Evolutionary conservation across 2,329 filamentous ascomycete genomes (phyloP).

Genomic region (Coniella lustricola): DNA sequence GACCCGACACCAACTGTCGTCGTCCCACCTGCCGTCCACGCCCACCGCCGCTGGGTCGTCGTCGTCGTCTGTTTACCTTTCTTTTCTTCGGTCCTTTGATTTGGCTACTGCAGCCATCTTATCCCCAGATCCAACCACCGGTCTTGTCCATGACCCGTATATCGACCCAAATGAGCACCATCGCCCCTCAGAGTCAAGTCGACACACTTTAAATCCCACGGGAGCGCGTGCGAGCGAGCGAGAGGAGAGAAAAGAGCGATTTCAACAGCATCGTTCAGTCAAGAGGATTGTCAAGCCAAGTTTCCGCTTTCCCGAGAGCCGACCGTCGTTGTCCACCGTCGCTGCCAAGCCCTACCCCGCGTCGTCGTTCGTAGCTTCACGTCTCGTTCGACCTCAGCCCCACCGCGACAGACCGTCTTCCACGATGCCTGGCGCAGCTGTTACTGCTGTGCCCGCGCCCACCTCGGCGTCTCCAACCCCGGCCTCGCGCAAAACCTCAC

Average conservation of each 20-base stretch:
- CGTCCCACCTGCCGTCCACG: constrained; percentile 21
- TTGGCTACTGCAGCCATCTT: constrained; percentile 27
- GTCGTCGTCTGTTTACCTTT: constrained; percentile 10
- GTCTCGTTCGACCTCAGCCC: constrained; percentile 16
- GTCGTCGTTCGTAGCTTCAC: constrained; percentile 18
- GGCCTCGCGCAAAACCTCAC: constrained; percentile 65
- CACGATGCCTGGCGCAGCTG: constrained; percentile 65
- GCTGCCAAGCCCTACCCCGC: constrained; percentile 18
- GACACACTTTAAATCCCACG: constrained; percentile 67
- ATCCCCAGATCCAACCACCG: constrained; percentile 32
- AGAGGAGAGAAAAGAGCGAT: constrained; percentile 44
- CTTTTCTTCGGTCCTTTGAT: constrained; percentile 17
- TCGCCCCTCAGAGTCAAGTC: constrained; percentile 43
- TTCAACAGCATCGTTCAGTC: constrained; percentile 56
- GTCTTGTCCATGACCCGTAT: constrained; percentile 48
- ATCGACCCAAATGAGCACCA: constrained; percentile 47
- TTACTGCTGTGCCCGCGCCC: constrained; percentile 50
- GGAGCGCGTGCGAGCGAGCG: constrained; percentile 55
- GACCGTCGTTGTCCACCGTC: constrained; percentile 23
- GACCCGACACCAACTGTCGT: constrained; percentile 14
- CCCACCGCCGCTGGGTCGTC: too few species aligned
- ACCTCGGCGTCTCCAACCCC: constrained; percentile 55
- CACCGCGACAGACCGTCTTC: constrained; percentile 27
- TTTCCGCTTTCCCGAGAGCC: constrained; percentile 24
- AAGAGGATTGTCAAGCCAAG: constrained; percentile 29